Percentiles rank a stretch among this genome's conserved stretches.
Evolutionary conservation across 106 monocot genomes (phyloP).

Genomic region (Dioscorea zingiberensis): DNA sequence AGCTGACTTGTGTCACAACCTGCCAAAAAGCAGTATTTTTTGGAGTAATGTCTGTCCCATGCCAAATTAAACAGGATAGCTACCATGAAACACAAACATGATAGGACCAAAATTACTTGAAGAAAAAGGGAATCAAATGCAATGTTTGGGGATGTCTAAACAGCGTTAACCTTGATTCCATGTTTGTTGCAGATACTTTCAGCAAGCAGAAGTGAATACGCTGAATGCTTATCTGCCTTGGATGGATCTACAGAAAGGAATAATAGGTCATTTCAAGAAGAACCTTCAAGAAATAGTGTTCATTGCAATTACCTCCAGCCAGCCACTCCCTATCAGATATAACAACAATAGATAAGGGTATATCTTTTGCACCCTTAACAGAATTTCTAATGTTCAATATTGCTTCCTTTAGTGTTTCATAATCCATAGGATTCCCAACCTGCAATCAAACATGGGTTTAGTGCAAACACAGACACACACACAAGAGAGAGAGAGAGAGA

Average conservation of each 20-base stretch:
- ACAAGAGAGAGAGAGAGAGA: constrained; percentile 16
- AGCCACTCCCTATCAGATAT: constrained; percentile 91
- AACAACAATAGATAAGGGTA: constrained; percentile 79
- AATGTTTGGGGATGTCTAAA: too few species aligned
- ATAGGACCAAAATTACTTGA: too few species aligned
- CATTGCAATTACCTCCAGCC: constrained; percentile 52
- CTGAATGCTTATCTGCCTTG: constrained; percentile 88
- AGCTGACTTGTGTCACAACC: too few species aligned
- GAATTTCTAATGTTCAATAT: constrained; percentile 66
- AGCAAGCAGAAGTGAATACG: constrained; percentile 93
- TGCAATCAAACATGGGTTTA: constrained; percentile 17
- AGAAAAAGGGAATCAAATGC: too few species aligned
- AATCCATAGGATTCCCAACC: constrained; percentile 90
- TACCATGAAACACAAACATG: too few species aligned
- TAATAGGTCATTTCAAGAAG: constrained; percentile 5
- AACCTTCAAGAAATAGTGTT: background rate
- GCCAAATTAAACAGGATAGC: too few species aligned
- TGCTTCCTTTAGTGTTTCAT: constrained; percentile 77
- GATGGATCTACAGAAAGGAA: constrained; percentile 58
- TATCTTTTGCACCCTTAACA: constrained; percentile 33
- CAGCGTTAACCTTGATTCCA: constrained; percentile 60
- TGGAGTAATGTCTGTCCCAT: too few species aligned
- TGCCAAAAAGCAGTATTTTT: too few species aligned
- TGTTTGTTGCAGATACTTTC: constrained; percentile 84
- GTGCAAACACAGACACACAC: background rate